Conservation (phyloP, 805 yeast genomes). For the Ascoidea tarda region DNA sequence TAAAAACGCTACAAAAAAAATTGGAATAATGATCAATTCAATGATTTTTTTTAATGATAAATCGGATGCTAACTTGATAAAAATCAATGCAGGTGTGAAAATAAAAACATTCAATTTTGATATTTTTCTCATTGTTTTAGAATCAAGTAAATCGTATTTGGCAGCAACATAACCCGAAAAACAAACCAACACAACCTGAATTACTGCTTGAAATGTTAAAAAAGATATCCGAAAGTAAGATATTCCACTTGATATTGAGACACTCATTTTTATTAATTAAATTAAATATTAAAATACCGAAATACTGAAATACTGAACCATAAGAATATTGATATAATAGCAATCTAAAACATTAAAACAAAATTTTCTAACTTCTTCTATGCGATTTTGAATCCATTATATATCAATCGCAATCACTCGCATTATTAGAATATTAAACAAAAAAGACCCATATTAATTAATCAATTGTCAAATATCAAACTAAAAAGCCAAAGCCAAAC, state of each 20-base stretch:
- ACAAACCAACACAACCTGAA: slow-evolving; percentile 81
- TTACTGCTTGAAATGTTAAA: slow-evolving; percentile 80
- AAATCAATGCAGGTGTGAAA: slow-evolving; percentile 92
- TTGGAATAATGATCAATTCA: slow-evolving; percentile 75
- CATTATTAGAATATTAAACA: too few species aligned
- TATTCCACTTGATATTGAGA: not conserved
- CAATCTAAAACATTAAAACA: too few species aligned
- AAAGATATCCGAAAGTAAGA: slow-evolving; percentile 26
- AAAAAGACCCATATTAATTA: too few species aligned
- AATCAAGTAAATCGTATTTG: slow-evolving; percentile 49
- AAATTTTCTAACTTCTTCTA: too few species aligned
- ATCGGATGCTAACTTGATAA: slow-evolving; percentile 58
- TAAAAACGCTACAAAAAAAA: slow-evolving; percentile 71
- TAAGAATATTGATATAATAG: too few species aligned
- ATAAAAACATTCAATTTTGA: slow-evolving; percentile 75
- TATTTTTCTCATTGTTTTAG: slow-evolving; percentile 63
- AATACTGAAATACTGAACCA: too few species aligned
- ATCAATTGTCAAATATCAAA: too few species aligned
- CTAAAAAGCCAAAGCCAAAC: too few species aligned
- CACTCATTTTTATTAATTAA: too few species aligned
- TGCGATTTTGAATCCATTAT: too few species aligned
- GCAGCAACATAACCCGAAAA: slow-evolving; percentile 82
- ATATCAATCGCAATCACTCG: too few species aligned
- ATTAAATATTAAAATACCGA: too few species aligned
- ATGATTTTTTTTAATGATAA: slow-evolving; percentile 62